Conservation (phyloP, 1,139 yeast genomes). For the Yamadazyma dushanensis region DNA sequence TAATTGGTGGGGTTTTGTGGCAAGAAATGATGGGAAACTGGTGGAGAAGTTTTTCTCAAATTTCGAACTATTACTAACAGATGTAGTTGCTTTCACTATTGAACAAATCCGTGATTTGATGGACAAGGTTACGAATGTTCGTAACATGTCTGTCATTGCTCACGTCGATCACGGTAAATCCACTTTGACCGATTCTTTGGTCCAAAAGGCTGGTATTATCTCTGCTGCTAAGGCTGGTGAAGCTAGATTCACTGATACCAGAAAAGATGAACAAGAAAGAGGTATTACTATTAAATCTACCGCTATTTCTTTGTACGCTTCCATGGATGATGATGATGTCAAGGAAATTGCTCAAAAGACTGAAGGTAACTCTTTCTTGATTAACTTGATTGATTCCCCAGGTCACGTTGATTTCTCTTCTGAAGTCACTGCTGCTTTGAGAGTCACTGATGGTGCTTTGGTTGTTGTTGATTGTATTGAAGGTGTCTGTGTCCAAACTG, state of each 20-base stretch:
- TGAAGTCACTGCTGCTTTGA: conserved; percentile 99
- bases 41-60: no score
- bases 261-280: conserved; percentile 99
- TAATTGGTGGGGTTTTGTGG: background rate
- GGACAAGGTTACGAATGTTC: conserved; percentile 99
- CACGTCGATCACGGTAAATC: conserved; percentile 99
- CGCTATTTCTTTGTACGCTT: conserved; percentile 94
- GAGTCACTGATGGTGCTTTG: conserved; percentile 99
- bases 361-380: conserved; percentile 90
- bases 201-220: conserved; percentile 98
- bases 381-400: conserved; percentile 99
- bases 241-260: conserved; percentile 99
- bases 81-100: conserved; percentile 68
- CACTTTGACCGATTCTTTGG: conserved; percentile 98
- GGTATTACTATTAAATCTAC: conserved; percentile 99
- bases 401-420: conserved; percentile 99
- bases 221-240: conserved; percentile 99
- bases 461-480: conserved; percentile 99
- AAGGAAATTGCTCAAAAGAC: conserved; percentile 97
- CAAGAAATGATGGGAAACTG: no score
- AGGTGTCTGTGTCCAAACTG: conserved; percentile 99
- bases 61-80: conserved; percentile 5
- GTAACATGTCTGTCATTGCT: conserved; percentile 99
- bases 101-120: conserved; percentile 97
- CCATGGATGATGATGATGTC: conserved; percentile 86